A percentile compares a stretch with the other conserved stretches of the same genome.
phyloP scores from a whole-genome alignment of 177 flowering plant species.

The Telopea speciosissima region DNA sequence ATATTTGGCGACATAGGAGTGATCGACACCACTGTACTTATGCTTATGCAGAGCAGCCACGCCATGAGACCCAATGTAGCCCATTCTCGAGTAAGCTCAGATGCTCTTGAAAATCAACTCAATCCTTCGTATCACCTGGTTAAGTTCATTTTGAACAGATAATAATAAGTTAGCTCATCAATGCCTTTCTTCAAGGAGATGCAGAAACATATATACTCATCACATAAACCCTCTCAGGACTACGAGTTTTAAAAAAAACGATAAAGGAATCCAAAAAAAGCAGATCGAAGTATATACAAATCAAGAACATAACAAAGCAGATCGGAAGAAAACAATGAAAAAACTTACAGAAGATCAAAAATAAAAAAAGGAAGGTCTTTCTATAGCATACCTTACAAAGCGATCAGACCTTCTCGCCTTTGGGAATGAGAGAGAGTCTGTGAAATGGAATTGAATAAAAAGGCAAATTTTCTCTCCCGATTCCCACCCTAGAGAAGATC shows the following conservation, averaged over 20 bases:
- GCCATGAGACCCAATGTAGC: conserved; percentile 89
- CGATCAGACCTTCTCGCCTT: no score
- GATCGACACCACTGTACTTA: conserved; percentile 91
- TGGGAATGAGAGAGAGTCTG: no score
- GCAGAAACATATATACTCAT: no score
- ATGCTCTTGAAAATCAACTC: background rate
- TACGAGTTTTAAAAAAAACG: no score
- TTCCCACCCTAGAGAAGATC: no score
- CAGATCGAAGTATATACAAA: background rate
- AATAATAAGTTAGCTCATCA: no score
- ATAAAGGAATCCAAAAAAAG: background rate
- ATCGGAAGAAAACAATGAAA: background rate
- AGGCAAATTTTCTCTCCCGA: no score
- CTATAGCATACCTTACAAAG: no score
- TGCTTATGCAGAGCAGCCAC: conserved; percentile 65
- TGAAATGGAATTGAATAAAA: no score
- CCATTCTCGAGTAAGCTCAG: conserved; percentile 36
- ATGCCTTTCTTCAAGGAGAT: background rate
- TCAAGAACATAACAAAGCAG: background rate
- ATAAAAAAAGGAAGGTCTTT: background rate
- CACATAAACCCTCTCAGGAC: no score
- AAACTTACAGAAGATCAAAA: background rate
- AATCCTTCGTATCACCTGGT: background rate
- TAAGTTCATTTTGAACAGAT: background rate
- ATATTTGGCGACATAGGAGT: conserved; percentile 76